Base-by-base conservation (phyloP, 306 rosid species). In the Parietaria judaica region DNA sequence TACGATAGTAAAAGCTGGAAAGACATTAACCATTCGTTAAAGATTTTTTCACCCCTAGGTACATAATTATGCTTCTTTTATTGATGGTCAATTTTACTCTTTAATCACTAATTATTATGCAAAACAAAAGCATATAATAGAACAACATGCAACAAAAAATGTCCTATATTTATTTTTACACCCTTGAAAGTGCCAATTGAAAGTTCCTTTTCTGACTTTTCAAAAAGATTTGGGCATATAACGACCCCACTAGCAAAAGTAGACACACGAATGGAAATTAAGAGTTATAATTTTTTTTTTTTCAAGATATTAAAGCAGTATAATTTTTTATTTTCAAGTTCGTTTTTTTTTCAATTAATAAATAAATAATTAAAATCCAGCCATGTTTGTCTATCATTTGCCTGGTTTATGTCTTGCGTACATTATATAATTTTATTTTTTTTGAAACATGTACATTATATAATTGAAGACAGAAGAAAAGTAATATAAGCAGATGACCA, bases 191-290 rank as follows among this genome's bases (percentile, higher is more conserved):
- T 65, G 8, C 13, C 45, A n/a, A 38, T 31, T 34, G 37, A 60
- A 36, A 52, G 57, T 13, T 13, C 9, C 14, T 13, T 36, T 39
- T 31, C 31, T n/a, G n/a, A 57, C 13, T 38, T 44, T 51, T 49
- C 15, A 49, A 48, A 47, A 6, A 48, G 65, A 36, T 37, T 14
- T 13, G 14, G 39, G 7, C 14, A 11, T 43, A 49, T 34, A 13
- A 46, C 43, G 39, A 50, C n/a, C 71, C 61, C 61, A 39, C 44
- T 3, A 16, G 36, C 14, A 0, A 46, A 36, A 47, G 64, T 50
- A 13, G 37, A 34, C 72, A 49, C 72, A 67, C 64, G 72, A 67
- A 58, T 67, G 72, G 72, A 67, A 23, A 57, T 13, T n/a, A n/a
- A n/a, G n/a, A n/a, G n/a, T n/a, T n/a, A n/a, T n/a, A n/a, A n/a